These are phyloP conservation scores for Lyophyllum semitale DNA, from an alignment of 768 basidiomycete genomes.

Conservation along the genomic window DNA sequence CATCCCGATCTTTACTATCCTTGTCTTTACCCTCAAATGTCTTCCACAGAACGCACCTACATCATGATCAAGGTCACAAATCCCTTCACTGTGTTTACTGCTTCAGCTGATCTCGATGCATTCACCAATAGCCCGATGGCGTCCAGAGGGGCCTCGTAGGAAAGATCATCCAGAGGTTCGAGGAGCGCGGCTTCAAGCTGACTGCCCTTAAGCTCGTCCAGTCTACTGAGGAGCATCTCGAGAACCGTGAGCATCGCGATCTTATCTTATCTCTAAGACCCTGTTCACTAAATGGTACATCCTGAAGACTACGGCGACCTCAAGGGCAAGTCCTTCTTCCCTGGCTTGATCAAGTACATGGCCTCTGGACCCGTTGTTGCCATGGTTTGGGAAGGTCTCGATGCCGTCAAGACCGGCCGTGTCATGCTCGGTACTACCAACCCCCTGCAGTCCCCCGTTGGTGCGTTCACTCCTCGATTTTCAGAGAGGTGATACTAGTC, in stretches of 20 bases:
- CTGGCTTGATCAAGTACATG: constrained; percentile 96
- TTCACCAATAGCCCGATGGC: constrained; percentile 81
- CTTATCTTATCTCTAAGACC: constrained; percentile 13
- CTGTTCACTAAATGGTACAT: constrained; percentile 12
- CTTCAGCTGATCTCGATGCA: constrained; percentile 12
- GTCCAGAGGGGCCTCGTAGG: constrained; percentile 96
- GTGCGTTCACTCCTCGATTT: constrained; percentile 41
- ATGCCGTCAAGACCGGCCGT: constrained; percentile 94
- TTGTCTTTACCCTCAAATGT: constrained; percentile 49
- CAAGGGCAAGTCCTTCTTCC: constrained; percentile 94
- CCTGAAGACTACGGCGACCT: constrained; percentile 91
- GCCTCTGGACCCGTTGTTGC: constrained; percentile 92
- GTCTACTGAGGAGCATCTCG: constrained; percentile 80
- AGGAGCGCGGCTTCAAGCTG: constrained; percentile 98
- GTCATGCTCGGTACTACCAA: constrained; percentile 96
- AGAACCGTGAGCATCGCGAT: constrained; percentile 64
- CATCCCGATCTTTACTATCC: constrained; percentile 21
- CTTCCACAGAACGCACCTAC: constrained; percentile 86
- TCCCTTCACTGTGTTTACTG: neutral
- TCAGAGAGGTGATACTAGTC: neutral
- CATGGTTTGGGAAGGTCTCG: constrained; percentile 95
- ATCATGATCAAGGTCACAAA: constrained; percentile 95
- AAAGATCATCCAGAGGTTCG: constrained; percentile 94
- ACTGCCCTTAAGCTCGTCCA: constrained; percentile 90
- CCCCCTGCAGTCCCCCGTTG: constrained; percentile 86